Conservation (phyloP, 306 rosid genomes). For the Abrus precatorius region DNA sequence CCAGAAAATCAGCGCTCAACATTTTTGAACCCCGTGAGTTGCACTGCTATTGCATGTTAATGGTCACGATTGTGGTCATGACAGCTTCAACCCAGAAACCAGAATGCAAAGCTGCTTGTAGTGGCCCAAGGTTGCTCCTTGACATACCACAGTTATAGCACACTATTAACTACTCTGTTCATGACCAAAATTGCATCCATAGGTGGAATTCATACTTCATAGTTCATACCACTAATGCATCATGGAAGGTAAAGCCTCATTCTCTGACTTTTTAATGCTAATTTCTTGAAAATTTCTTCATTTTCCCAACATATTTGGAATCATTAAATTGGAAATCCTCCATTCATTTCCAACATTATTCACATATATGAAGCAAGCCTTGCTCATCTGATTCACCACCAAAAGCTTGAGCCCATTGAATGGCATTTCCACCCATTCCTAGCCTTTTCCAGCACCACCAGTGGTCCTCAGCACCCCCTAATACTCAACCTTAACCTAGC, state of each 20-base stretch:
- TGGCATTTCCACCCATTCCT: not conserved
- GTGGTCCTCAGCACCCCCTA: not conserved
- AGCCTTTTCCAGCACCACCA: not conserved
- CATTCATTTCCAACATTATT: not conserved
- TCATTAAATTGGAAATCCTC: not conserved
- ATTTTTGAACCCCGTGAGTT: no score
- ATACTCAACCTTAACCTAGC: not conserved
- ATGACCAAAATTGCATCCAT: not conserved
- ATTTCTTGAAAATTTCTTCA: not conserved
- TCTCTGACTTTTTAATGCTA: not conserved
- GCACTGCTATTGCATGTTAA: no score
- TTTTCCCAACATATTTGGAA: not conserved
- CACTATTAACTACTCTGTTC: no score
- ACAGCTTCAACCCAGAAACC: no score
- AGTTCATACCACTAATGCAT: not conserved
- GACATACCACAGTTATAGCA: no score
- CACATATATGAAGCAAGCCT: not conserved
- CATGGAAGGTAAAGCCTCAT: no score
- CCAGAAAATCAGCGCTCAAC: no score
- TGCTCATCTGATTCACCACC: not conserved
- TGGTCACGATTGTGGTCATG: no score
- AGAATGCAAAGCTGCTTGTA: no score
- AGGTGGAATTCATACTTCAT: not conserved
- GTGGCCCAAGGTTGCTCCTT: no score
- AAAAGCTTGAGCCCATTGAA: not conserved